phyloP scores from a whole-genome alignment of 2,329 filamentous ascomycete species.

The Ceratocystiopsis brevicomis region DNA sequence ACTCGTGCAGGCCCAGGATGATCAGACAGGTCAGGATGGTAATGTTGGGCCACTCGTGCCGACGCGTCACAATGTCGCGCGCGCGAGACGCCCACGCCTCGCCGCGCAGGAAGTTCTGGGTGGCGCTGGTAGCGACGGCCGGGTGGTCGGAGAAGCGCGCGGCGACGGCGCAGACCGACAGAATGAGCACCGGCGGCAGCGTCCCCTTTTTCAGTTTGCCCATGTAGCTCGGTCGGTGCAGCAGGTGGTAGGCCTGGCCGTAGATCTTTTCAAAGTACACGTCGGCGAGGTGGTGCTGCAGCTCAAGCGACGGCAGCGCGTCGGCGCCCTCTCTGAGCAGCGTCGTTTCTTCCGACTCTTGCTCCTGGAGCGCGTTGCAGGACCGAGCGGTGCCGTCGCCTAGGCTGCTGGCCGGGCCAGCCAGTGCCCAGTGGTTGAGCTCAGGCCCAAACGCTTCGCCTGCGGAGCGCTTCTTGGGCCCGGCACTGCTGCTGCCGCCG shows the following conservation, averaged over 20 bases:
- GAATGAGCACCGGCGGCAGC: slow-evolving; percentile 71
- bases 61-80: slow-evolving; percentile 67
- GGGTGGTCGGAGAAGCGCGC: slow-evolving; percentile 87
- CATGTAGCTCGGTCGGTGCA: slow-evolving; percentile 97
- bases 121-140: slow-evolving; percentile 41
- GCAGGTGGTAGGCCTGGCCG: slow-evolving; percentile 80
- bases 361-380: slow-evolving; percentile 28
- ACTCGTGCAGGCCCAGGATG: slow-evolving; percentile 80
- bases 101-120: slow-evolving; percentile 56
- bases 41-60: slow-evolving; percentile 90
- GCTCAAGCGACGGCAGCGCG: slow-evolving; percentile 62
- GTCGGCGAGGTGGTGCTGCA: slow-evolving; percentile 84
- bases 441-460: slow-evolving; percentile 78
- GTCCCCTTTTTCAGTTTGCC: slow-evolving; percentile 61
- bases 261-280: slow-evolving; percentile 94
- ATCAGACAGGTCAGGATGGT: slow-evolving; percentile 85
- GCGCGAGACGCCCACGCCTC: slow-evolving; percentile 81
- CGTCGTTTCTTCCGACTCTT: slow-evolving; percentile 55
- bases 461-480: slow-evolving; percentile 55
- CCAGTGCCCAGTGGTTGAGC: slow-evolving; percentile 61
- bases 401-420: slow-evolving; percentile 29
- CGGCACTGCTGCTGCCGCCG: slow-evolving; percentile 13
- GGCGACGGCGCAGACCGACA: slow-evolving; percentile 92
- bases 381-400: slow-evolving; percentile 11
- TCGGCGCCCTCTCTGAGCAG: slow-evolving; percentile 68